Conservation (phyloP, 2,329 filamentous ascomycete species). For the Pseudopyricularia cyperi region DNA sequence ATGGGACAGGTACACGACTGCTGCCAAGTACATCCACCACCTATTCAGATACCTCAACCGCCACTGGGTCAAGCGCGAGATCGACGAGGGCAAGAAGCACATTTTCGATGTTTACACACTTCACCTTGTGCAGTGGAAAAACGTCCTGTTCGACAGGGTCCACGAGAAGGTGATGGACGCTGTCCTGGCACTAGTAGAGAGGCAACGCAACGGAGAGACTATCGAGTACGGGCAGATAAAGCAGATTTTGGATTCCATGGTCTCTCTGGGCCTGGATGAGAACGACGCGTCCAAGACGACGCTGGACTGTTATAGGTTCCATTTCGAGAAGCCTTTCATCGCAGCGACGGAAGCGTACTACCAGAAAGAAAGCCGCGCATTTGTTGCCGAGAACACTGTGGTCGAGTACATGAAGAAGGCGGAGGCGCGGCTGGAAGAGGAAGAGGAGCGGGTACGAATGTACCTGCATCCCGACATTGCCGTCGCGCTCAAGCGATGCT, state of each 20-base stretch:
- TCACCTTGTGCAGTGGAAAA: slow-evolving; percentile 89
- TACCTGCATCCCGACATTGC: slow-evolving; percentile 89
- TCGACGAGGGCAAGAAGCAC: slow-evolving; percentile 97
- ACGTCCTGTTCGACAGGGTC: slow-evolving; percentile 76
- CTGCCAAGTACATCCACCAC: slow-evolving; percentile 95
- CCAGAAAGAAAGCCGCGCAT: slow-evolving; percentile 80
- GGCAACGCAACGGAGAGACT: slow-evolving; percentile 92
- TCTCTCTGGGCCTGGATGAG: slow-evolving; percentile 88
- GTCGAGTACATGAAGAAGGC: slow-evolving; percentile 99
- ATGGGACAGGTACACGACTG: slow-evolving; percentile 91
- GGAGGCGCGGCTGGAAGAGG: slow-evolving; percentile 74
- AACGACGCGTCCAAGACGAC: slow-evolving; percentile 87
- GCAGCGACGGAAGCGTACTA: slow-evolving; percentile 77
- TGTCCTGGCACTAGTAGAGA: slow-evolving; percentile 89
- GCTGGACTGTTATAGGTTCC: slow-evolving; percentile 82
- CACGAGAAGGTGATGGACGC: slow-evolving; percentile 87
- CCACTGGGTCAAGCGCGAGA: slow-evolving; percentile 98
- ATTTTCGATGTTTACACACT: slow-evolving; percentile 97
- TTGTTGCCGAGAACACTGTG: slow-evolving; percentile 91
- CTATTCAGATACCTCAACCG: slow-evolving; percentile 92
- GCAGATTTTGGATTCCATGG: slow-evolving; percentile 90
- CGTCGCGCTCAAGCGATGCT: slow-evolving; percentile 69
- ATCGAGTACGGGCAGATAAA: slow-evolving; percentile 97
- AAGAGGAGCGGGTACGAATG: slow-evolving; percentile 84
- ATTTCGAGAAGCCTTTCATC: slow-evolving; percentile 90